Evolutionary conservation across 768 basidiomycete genomes (phyloP), one percentile per base, ranked within the genome.

Genomic region (Podaxis sp.): DNA sequence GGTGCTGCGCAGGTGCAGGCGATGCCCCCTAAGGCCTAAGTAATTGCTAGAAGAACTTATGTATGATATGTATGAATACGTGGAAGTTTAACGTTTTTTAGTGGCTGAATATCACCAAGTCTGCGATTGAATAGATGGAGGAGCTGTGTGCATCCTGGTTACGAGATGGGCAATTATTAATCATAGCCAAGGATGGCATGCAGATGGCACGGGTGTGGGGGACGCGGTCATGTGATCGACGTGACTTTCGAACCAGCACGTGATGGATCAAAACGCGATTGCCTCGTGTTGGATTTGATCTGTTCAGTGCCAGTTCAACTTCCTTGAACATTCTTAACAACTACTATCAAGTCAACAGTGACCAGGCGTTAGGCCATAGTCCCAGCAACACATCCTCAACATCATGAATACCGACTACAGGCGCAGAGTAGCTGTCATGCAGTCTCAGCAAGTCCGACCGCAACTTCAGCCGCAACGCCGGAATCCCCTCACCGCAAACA

Each of bases 1-100:
- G 68, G 63, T 7, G 73, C 73, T 6, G 65, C 63, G 14, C 74
- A 75, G 61, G 59, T 71, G 13, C 58, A 66, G 42, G 62, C 62
- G 23, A 51, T 59, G 58, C 27, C 55, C 28, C 28, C 28, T 32
- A 32, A 32, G 28, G 28, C 28, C 35, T 46, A 42, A 23, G 38
- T 16, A 44, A 44, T 44, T 7, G 32, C 32, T 9, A 32, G 16
- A 37, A 44, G 50, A 18, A 7, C n/a, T 18, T 25, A 38, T 48
- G 47, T 16, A 55, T 44, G 28, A 44, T 47, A 28, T 46, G 16
- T 32, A 47, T 54, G 36, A 37, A 54, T 40, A 37, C 18, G 27
- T 23, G 13, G 18, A 37, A 38, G 21, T 18, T 54, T 42, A 2
- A n/a, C 40, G 40, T 42, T 23, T 1, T 25, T 48, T 4, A 10